A percentile compares a stretch with the other conserved stretches of the same genome.
phyloP scores from a whole-genome alignment of 2,329 filamentous ascomycete genomes.

The Hypoxylon sp. region DNA sequence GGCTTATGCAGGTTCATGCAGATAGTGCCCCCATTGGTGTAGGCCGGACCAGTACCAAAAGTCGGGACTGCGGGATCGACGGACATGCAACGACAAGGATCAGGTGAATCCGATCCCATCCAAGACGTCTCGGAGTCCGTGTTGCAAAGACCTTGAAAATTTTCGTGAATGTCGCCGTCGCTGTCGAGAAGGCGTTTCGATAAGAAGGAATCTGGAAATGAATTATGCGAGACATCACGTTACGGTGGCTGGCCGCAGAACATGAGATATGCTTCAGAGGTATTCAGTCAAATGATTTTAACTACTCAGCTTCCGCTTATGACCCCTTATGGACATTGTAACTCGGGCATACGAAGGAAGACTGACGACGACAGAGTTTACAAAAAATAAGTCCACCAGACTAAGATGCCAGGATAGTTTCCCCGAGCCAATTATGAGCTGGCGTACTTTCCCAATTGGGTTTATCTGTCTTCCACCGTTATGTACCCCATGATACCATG shows the following conservation, averaged over 20 bases:
- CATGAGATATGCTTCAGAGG: slow-evolving; percentile 6
- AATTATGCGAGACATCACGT: slow-evolving; percentile 8
- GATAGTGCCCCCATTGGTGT: slow-evolving; percentile 33
- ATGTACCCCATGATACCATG: neutral
- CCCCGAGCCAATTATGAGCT: slow-evolving; percentile 35
- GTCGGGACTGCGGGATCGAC: slow-evolving; percentile 42
- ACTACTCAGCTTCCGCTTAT: slow-evolving; percentile 22
- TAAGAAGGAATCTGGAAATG: slow-evolving; percentile 7
- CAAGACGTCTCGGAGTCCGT: slow-evolving; percentile 35
- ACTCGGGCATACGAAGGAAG: slow-evolving; percentile 8
- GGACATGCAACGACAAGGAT: slow-evolving; percentile 44
- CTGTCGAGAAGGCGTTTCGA: slow-evolving; percentile 31
- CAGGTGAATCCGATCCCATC: slow-evolving; percentile 35
- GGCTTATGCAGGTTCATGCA: slow-evolving; percentile 39
- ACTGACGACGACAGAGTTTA: slow-evolving; percentile 16
- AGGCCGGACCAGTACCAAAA: slow-evolving; percentile 30
- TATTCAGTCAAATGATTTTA: slow-evolving; percentile 18
- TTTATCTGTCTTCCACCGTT: slow-evolving; percentile 14
- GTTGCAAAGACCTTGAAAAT: slow-evolving; percentile 33
- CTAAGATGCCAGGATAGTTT: slow-evolving; percentile 14
- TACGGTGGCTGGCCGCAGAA: slow-evolving; percentile 1
- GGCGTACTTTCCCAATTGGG: slow-evolving; percentile 32
- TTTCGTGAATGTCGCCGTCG: slow-evolving; percentile 38
- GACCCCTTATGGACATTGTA: neutral
- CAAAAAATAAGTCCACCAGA: slow-evolving; percentile 15